These are phyloP conservation scores for Lepidium didymum DNA, from an alignment of 345 rosid species.

Conservation along the genomic window DNA sequence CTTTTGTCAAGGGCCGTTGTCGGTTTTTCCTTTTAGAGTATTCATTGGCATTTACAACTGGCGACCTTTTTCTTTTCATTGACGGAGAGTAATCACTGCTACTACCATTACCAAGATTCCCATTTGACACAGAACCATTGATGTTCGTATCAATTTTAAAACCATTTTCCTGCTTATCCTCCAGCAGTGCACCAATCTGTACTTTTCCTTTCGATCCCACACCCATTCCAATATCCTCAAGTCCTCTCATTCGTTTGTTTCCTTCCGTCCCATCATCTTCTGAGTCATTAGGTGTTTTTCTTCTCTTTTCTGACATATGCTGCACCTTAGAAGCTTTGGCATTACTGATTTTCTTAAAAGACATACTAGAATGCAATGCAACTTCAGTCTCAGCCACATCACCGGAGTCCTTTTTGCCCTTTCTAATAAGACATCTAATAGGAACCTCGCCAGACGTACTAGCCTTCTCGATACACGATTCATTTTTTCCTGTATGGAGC, in stretches of 20 bases:
- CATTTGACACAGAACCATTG: constrained; percentile 46
- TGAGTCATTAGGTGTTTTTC: constrained; percentile 87
- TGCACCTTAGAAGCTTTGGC: constrained; percentile 42
- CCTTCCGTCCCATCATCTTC: constrained; percentile 91
- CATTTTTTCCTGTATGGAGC: constrained; percentile 28
- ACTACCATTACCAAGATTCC: constrained; percentile 40
- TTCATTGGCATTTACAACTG: constrained; percentile 50
- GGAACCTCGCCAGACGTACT: constrained; percentile 36
- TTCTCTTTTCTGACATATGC: constrained; percentile 45
- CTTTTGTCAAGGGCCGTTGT: constrained; percentile 64
- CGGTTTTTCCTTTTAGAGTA: constrained; percentile 59
- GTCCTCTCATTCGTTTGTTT: constrained; percentile 91
- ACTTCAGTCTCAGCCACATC: constrained; percentile 38
- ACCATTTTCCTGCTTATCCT: constrained; percentile 38
- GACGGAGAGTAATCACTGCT: constrained; percentile 39
- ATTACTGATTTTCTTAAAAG: constrained; percentile 47
- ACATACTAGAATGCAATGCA: constrained; percentile 41
- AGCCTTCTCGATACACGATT: constrained; percentile 31
- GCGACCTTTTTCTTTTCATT: constrained; percentile 51
- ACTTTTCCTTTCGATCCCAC: constrained; percentile 39
- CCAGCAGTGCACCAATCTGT: constrained; percentile 22
- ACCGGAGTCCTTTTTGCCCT: constrained; percentile 39
- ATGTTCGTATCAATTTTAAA: constrained; percentile 34
- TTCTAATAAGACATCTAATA: constrained; percentile 36
- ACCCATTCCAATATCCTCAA: constrained; percentile 75